Conservation (phyloP, 768 basidiomycete genomes). For the Leccinum uliginosum region DNA sequence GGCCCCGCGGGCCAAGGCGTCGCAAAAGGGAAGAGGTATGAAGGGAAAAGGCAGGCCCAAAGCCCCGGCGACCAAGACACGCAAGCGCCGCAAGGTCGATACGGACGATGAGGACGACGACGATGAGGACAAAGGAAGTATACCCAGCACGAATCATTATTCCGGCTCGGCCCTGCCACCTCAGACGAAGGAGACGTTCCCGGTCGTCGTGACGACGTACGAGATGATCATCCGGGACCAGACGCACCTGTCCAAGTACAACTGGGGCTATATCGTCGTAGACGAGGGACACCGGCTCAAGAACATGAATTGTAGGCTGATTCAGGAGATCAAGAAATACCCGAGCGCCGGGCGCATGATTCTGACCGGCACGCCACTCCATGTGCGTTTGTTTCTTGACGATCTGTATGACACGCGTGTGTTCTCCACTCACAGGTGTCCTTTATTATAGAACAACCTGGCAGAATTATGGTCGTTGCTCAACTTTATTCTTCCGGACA, state of each 20-base stretch:
- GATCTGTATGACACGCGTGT: neutral
- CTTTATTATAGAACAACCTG: constrained; percentile 79
- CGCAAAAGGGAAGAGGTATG: constrained; percentile 18
- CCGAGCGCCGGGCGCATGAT: constrained; percentile 84
- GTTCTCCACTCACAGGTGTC: neutral
- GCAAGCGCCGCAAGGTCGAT: constrained; percentile 20
- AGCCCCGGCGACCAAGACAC: constrained; percentile 6
- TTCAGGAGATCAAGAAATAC: constrained; percentile 87
- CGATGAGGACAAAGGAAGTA: constrained; percentile 13
- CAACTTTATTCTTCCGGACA: constrained; percentile 92
- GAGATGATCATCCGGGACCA: constrained; percentile 89
- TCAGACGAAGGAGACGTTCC: constrained; percentile 46
- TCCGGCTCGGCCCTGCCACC: constrained; percentile 6
- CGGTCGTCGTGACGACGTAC: constrained; percentile 87
- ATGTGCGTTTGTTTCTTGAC: constrained; percentile 52
- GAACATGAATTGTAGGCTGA: constrained; percentile 88
- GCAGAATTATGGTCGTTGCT: constrained; percentile 92
- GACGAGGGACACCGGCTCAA: constrained; percentile 95
- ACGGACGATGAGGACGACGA: constrained; percentile 11
- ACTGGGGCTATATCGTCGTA: constrained; percentile 92
- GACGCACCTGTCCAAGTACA: constrained; percentile 55
- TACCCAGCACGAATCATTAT: constrained; percentile 17
- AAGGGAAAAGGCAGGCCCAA: constrained; percentile 5
- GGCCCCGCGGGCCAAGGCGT: constrained; percentile 16
- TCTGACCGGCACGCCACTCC: constrained; percentile 92